phyloP scores from a whole-genome alignment of 345 rosid species.

The Alliaria petiolata region DNA sequence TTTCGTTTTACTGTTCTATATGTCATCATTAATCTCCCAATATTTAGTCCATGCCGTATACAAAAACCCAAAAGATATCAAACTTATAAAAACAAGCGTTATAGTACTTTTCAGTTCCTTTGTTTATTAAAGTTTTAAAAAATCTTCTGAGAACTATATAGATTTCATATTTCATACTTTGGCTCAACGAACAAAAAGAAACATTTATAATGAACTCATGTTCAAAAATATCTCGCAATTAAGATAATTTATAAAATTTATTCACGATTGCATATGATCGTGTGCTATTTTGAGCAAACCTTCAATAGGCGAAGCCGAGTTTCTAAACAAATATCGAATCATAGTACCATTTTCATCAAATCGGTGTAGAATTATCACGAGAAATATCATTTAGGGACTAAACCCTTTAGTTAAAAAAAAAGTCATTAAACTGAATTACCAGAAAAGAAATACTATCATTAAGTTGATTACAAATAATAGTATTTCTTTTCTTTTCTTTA shows the following conservation, averaged over 20 bases:
- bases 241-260: not conserved
- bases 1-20: not conserved
- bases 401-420: too few species aligned
- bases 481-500: too few species aligned
- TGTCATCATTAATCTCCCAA: conserved; percentile 18
- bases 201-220: not conserved
- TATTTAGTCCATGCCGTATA: not conserved
- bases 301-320: not conserved
- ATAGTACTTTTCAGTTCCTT: conserved; percentile 1
- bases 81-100: conserved; percentile 2
- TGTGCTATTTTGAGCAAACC: not conserved
- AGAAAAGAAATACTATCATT: not conserved
- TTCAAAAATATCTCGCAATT: not conserved
- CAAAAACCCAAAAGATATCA: not conserved
- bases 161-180: not conserved
- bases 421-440: not conserved
- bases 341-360: not conserved
- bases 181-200: not conserved
- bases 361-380: not conserved
- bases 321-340: not conserved
- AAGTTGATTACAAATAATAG: too few species aligned
- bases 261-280: not conserved
- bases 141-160: not conserved
- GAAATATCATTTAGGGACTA: too few species aligned
- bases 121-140: not conserved